These are phyloP conservation scores for Umbelopsis ramanniana DNA, from an alignment of 192 early-diverging fungal species.

Conservation along the genomic window DNA sequence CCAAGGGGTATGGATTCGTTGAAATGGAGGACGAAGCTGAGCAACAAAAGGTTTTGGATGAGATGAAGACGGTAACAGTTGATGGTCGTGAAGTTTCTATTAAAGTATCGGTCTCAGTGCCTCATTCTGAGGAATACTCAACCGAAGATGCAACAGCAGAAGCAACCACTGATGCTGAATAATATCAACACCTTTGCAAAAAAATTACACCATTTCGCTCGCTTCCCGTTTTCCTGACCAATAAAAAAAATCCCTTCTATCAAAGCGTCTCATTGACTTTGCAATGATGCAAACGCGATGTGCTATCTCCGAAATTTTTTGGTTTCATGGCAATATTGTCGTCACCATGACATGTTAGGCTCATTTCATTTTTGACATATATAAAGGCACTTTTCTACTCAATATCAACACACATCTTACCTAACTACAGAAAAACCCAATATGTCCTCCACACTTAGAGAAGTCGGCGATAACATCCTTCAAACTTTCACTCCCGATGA, in stretches of 20 bases:
- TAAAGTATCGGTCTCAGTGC: conserved; percentile 63
- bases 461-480: neutral
- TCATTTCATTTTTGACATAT: neutral
- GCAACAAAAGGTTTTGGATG: conserved; percentile 73
- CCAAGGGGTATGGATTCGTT: conserved; percentile 97
- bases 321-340: neutral
- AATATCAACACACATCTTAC: neutral
- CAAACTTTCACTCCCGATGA: conserved; percentile 10
- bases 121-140: conserved; percentile 8
- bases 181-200: neutral
- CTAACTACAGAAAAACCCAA: neutral
- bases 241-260: neutral
- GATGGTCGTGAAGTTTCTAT: conserved; percentile 74
- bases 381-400: neutral
- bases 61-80: conserved; percentile 59
- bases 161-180: neutral
- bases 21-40: conserved; percentile 78
- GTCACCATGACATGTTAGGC: conserved; percentile 11
- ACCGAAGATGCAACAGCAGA: conserved; percentile 8
- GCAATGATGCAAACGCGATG: neutral
- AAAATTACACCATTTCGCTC: neutral
- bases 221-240: neutral
- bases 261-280: neutral
- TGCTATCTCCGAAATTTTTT: neutral
- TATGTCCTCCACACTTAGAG: conserved; percentile 12